Base-by-base conservation (phyloP, 129 eudicot genomes). In the Flaveria bidentis region DNA sequence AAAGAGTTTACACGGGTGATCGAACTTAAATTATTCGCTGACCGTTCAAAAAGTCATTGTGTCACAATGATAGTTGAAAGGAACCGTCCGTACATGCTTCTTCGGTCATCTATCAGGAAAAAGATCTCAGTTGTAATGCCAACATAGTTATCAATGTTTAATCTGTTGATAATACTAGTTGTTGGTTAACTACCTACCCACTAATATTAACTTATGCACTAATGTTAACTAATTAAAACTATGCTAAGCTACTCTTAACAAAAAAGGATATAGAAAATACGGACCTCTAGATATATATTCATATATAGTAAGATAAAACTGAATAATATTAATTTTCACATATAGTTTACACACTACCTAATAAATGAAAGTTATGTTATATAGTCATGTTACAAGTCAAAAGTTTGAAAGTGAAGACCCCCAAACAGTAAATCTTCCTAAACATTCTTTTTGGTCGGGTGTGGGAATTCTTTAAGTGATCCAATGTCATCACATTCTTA, bases 401-500 rank as follows among this genome's bases (percentile, higher is more conserved):
- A 74, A 68, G 78, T 69, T 76, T 76, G 69, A 76, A 76, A 71
- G 4, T 39, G 61, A 76, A 82, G 73, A 64, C 77, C 81, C 77
- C 67, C 28, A 28, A 82, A 77, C 53, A 71, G 57, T 64, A 81
- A 81, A 74, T 60, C 80, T 69, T 81, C 72, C 66, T 11, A 81
- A 76, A 75, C 82, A 74, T 63, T 81, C 85, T 72, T 82, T 86
- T 79, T 76, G 85, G 85, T 82, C 82, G 66, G 85, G 76, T 82
- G 78, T 44, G 85, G 65, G 67, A 49, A 78, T 70, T 70, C 66
- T 76, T 70, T 57, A 61, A 78, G 85, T 61, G 52, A 85, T 80
- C 83, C 63, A 76, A 84, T 84, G 79, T 77, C 86, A 63, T 84
- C 88, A 78, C 76, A 84, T 72, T 67, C 84, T 69, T 87, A 76